Base-by-base conservation (phyloP, 176 grass and related monocot genomes). In the Themeda triandra region DNA sequence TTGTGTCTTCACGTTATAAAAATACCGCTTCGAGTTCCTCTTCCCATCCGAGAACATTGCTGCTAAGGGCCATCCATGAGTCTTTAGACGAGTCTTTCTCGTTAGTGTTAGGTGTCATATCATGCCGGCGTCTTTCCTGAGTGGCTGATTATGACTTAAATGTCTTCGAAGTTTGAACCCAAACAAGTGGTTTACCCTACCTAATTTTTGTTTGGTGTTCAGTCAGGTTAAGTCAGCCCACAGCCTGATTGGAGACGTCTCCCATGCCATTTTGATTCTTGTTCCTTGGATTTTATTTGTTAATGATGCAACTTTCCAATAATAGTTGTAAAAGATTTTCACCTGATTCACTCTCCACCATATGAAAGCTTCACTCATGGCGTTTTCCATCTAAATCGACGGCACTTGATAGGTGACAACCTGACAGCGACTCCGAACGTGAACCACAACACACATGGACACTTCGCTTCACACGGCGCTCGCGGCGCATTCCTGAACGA, bases 201-300 rank as follows among this genome's bases (percentile, higher is more conserved):
- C 15, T 35, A 70, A 70, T 77, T 78, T 78, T 40, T 39, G 54
- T 27, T 28, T 78, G 74, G n/a, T 63, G 76, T 28, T 18, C 53
- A 58, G 76, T 78, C 75, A 77, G 18, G 33, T 77, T 77, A 77
- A 54, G 33, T 62, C 75, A 58, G 6, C 15, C 74, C 59, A 63
- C n/a, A 28, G 0, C 59, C n/a, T 25, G 24, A 63, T 13, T 13
- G 4, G 24, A 62, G 58, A 27, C 58, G 58, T 25, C 58, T 25
- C 58, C 3, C 10, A 11, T 24, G 58, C 31, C 44, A 59, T 76
- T 33, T 4, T 13, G 7, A 25, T 77, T 37, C 60, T 39, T 21
- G 18, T 5, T 25, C 23, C 13, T 27, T 1, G 31, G n/a, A 18
- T 17, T 56, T 27, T 5, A 15, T 10, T 35, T n/a, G 46, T 14